These are phyloP conservation scores for Bacidia gigantensis DNA, from an alignment of 495 filamentous ascomycete species.

Conservation along the genomic window DNA sequence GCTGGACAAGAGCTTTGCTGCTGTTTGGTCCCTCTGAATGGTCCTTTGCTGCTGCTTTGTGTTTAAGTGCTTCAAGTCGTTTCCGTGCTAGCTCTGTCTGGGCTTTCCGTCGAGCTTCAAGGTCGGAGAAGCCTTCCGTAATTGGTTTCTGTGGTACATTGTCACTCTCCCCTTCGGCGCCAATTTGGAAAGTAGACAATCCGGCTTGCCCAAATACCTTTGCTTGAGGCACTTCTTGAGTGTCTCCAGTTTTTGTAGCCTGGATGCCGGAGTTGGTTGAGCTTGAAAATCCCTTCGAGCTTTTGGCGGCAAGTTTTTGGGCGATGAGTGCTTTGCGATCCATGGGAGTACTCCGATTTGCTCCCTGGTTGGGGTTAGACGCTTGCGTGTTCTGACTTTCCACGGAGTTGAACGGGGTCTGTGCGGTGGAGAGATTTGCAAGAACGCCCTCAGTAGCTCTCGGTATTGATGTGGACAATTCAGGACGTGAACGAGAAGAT, in stretches of 20 bases:
- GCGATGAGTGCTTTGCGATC: slow-evolving; percentile 69
- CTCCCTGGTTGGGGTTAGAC: not conserved
- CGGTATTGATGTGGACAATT: no score
- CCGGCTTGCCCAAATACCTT: not conserved
- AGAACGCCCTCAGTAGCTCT: not conserved
- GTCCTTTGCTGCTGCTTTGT: slow-evolving; percentile 25
- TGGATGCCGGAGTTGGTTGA: not conserved
- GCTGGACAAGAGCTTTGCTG: not conserved
- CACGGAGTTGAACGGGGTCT: not conserved
- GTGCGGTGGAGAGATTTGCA: not conserved
- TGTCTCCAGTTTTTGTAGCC: not conserved
- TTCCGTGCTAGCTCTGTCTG: slow-evolving; percentile 40
- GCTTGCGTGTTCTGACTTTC: not conserved
- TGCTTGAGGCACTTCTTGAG: not conserved
- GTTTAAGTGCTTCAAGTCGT: slow-evolving; percentile 38
- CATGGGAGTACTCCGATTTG: slow-evolving; percentile 26
- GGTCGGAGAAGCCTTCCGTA: slow-evolving; percentile 12
- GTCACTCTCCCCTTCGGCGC: not conserved
- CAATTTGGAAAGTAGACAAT: not conserved
- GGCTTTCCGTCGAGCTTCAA: slow-evolving; percentile 41
- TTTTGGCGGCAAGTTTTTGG: slow-evolving; percentile 50
- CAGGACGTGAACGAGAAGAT: no score
- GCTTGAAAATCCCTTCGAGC: slow-evolving; percentile 24
- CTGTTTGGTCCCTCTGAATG: not conserved
- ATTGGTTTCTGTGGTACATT: not conserved